Evolutionary conservation across 192 early-diverging fungal species (phyloP).

Genomic region (Coemansia brasiliensis): DNA sequence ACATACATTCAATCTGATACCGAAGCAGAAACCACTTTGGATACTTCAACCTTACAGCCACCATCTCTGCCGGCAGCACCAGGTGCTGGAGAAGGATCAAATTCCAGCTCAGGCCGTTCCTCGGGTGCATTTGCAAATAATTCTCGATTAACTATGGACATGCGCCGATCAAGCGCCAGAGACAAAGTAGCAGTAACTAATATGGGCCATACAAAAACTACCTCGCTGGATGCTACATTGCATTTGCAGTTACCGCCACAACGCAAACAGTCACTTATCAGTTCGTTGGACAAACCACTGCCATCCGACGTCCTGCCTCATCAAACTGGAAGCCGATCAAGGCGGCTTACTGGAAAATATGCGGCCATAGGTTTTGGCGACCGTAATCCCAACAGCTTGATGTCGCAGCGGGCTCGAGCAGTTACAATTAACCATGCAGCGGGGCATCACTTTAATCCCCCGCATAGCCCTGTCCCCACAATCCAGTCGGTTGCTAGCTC

Average conservation of each 20-base stretch:
- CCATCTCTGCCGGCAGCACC: too few relatives aligned
- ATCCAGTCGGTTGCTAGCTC: slow-evolving; percentile 9
- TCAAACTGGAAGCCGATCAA: neutral
- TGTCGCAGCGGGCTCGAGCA: slow-evolving; percentile 19
- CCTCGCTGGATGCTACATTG: slow-evolving; percentile 17
- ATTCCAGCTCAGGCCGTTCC: slow-evolving; percentile 4
- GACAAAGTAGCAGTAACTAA: neutral
- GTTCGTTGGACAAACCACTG: neutral
- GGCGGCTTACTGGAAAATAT: slow-evolving; percentile 1
- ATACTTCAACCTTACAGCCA: neutral
- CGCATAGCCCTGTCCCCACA: slow-evolving; percentile 20
- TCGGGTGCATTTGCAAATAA: neutral
- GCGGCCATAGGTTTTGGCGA: slow-evolving; percentile 1
- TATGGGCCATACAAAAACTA: slow-evolving; percentile 14
- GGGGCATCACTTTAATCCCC: neutral
- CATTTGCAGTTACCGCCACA: neutral
- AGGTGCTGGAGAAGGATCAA: too few relatives aligned
- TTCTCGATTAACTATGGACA: neutral
- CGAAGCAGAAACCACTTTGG: neutral
- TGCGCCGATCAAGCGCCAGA: neutral
- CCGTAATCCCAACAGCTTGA: neutral
- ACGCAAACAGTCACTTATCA: slow-evolving; percentile 13
- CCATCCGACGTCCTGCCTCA: neutral
- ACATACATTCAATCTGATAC: slow-evolving; percentile 1
- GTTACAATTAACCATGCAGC: slow-evolving; percentile 20